Evolutionary conservation across 768 basidiomycete genomes (phyloP), one percentile per base, ranked within the genome.

Genomic region (Boletus tylopilopsis): DNA sequence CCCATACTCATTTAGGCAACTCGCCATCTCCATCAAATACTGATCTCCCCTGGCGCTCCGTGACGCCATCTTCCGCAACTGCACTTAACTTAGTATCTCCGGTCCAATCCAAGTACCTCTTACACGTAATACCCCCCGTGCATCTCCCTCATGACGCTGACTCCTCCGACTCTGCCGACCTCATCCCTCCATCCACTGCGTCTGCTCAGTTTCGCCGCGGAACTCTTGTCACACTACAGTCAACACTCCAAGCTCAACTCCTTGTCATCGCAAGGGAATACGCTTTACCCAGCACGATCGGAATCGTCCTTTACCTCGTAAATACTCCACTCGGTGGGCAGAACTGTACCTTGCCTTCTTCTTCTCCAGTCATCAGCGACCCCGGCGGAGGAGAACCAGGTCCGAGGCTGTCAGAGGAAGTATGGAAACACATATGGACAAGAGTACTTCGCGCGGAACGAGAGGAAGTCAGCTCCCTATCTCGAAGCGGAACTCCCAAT

Each of bases 231-330:
- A 87, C 94, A 0, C 75, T 98, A 0, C 82, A 94, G 63, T 75
- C 93, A 6, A 90, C 86, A 0, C 71, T 98, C 2, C 85, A 90
- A 35, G 78, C 84, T 1, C 94, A 96, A 64, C 71, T 96, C 10
- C 74, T 76, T 19, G 88, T 91, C 7, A 96, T 98, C 44, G 93
- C 94, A 13, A 85, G 85, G 68, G 94, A 97, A 69, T 98, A 94
- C 61, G 89, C 90, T 3, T 73, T 98, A 16, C 94, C 94, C 2
- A 91, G 86, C 57, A 90, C 89, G 0, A 69, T 79, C 13, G 94
- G 94, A 6, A 70, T 97, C 40, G 74, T 90, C 36, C 75, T 97
- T 2, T 97, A 94, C 67, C 80, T 97, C 39, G 78, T 90, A 37
- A 73, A 73, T 33, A 59, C 69, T 40, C 40, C 61, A 6, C 67